Evolutionary conservation across 148 eudicot genomes (phyloP).

Genomic region (Rhododendron ferrugineum): DNA sequence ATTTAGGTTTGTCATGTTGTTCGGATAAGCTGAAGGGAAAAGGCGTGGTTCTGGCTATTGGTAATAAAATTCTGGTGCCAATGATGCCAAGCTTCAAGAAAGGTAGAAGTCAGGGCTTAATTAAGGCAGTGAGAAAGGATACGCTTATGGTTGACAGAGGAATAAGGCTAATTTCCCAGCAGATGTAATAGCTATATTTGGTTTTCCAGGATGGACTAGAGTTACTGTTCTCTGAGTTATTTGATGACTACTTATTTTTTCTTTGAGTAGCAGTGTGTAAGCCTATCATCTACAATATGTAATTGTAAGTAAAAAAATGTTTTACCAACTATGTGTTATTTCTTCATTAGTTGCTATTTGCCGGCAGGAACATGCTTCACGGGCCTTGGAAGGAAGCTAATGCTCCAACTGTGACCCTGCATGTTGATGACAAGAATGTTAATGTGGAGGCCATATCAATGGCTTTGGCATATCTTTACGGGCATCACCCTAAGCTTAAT

Average conservation of each 20-base stretch:
- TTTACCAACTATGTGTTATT: background rate
- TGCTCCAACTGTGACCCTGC: constrained; percentile 79
- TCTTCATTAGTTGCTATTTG: background rate
- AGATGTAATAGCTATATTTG: background rate
- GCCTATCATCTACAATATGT: background rate
- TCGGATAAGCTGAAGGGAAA: background rate
- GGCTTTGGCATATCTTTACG: constrained; percentile 91
- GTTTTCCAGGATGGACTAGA: background rate
- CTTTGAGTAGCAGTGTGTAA: background rate
- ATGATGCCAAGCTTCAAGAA: background rate
- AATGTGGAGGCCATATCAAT: constrained; percentile 82
- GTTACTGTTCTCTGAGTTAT: background rate
- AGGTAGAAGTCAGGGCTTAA: background rate
- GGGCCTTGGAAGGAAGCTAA: constrained; percentile 99
- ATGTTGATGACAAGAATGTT: constrained; percentile 87
- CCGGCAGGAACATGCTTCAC: constrained; percentile 92
- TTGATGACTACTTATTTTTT: background rate
- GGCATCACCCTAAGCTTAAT: constrained; percentile 89
- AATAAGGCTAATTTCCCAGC: background rate
- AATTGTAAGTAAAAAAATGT: background rate
- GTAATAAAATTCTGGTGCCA: background rate
- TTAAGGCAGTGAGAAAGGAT: background rate
- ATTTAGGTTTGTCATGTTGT: background rate
- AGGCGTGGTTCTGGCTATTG: background rate
- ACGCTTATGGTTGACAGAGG: background rate